Base-by-base conservation (phyloP, 1,139 yeast species). In the Suhomyces yuchorum region DNA sequence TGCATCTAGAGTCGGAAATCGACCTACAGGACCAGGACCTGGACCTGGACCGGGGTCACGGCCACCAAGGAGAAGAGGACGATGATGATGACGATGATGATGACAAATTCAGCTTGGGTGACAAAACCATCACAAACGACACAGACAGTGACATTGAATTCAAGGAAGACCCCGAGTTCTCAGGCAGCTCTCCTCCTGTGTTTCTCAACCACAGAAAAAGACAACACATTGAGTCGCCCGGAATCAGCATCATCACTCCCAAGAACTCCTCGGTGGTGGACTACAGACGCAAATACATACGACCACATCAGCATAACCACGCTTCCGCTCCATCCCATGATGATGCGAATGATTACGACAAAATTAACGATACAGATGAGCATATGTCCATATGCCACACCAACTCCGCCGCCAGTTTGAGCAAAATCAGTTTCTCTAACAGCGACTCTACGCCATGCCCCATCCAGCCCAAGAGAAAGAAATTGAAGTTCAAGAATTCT, bases 381-480 rank as follows among this genome's bases (percentile, higher is more conserved):
- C 47, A 50, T 23, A 55, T 56, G 58, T 55, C 58, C 17, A 46
- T 56, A 22, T 54, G 58, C 48, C 53, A 56, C 28, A 47, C 52
- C 12, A 54, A 51, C 18, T 54, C 60, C 11, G 52, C 56, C 12
- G 26, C 50, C 18, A 54, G 50, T 40, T 37, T 53, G 15, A 41
- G 49, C 42, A 60, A 57, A 44, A 24, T 51, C 30, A 57, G 64
- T 45, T 59, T 60, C 41, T 60, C 64, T 26, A 56, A 55, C 17
- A 58, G 62, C 26, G 65, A 62, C 50, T 59, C 63, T 14, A 62
- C 66, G 2, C 66, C 66, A 8, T 62, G 66, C 41, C 66, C 66
- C 1, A 48, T 56, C 2, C 60, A 59, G 24, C 65, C 66, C 15
- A 56, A 56, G 24, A 53, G 65, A n/a, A 61, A 62, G 45, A 56